Conservation (phyloP, 352 stramenopile species). For the Globisporangium ultimum region DNA sequence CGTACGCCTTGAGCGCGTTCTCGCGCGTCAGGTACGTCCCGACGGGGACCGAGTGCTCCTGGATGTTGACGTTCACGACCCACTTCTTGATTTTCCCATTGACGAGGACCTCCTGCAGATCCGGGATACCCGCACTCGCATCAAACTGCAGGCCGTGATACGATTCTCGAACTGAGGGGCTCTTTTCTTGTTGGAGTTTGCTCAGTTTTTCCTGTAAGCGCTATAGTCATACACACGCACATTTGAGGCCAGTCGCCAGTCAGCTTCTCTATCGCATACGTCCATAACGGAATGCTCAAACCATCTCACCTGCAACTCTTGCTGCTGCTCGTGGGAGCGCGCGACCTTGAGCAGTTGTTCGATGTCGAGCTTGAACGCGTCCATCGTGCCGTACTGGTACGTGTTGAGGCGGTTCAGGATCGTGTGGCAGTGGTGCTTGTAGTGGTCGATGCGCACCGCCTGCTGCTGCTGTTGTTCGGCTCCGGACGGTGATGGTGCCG, state of each 20-base stretch:
- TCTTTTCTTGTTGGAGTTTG: not conserved
- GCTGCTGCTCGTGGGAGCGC: constrained; percentile 19
- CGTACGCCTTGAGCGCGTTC: constrained; percentile 43
- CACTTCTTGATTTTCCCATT: constrained; percentile 17
- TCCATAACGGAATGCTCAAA: not conserved
- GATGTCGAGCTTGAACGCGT: constrained; percentile 52
- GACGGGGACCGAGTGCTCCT: constrained; percentile 36
- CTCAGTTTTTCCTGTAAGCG: constrained; percentile 6
- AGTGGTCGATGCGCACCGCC: constrained; percentile 14
- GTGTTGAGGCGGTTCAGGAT: constrained; percentile 53
- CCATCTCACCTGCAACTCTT: constrained; percentile 13
- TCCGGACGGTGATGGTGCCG: too few relatives aligned
- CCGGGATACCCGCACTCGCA: constrained; percentile 24
- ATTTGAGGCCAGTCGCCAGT: not conserved
- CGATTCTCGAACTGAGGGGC: constrained; percentile 11
- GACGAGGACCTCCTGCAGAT: constrained; percentile 29
- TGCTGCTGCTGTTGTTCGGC: not conserved
- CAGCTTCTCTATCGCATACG: not conserved
- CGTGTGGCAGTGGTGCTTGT: constrained; percentile 27
- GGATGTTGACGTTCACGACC: constrained; percentile 52
- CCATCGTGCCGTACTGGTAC: constrained; percentile 56
- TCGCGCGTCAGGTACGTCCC: constrained; percentile 29
- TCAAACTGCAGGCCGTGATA: constrained; percentile 30
- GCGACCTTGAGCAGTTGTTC: constrained; percentile 33
- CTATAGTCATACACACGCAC: not conserved